These are phyloP conservation scores for Boeremia lycopersici DNA, from an alignment of 2,329 filamentous ascomycete species.

Conservation along the genomic window DNA sequence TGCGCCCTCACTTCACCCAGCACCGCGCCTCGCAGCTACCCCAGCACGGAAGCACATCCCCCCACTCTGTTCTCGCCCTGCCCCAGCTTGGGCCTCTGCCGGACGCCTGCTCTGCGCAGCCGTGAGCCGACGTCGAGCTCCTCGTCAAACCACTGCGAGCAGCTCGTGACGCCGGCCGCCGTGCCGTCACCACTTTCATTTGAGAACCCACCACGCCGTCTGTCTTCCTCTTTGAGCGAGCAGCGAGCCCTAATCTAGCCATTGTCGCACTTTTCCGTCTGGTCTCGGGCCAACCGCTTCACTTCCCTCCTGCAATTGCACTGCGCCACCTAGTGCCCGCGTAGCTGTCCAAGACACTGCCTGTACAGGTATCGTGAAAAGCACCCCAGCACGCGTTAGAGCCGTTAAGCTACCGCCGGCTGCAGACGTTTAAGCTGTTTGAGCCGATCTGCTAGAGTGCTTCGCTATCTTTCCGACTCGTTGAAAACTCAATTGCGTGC, in stretches of 20 bases:
- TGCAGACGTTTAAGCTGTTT: conserved; percentile 43
- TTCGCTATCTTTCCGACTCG: conserved; percentile 31
- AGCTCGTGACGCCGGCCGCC: conserved; percentile 31
- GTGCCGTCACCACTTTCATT: conserved; percentile 17
- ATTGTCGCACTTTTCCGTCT: conserved; percentile 43
- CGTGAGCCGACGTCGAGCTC: conserved; percentile 25
- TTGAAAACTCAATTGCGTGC: conserved; percentile 39
- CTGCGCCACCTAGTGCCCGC: conserved; percentile 38
- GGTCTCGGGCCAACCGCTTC: conserved; percentile 46
- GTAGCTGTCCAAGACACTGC: conserved; percentile 19
- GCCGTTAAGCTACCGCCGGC: conserved; percentile 39
- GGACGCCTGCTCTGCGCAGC: conserved; percentile 29
- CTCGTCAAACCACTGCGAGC: conserved; percentile 21
- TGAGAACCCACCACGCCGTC: conserved; percentile 16
- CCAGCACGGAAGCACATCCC: conserved; percentile 28
- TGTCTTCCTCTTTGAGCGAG: conserved; percentile 29
- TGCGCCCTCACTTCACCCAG: conserved; percentile 31
- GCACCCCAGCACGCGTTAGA: conserved; percentile 36
- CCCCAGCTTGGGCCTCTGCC: conserved; percentile 25
- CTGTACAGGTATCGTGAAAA: conserved; percentile 33
- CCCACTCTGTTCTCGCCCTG: conserved; percentile 35
- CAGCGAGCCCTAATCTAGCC: conserved; percentile 37
- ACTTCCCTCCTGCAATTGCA: conserved; percentile 40
- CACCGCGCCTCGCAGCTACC: conserved; percentile 25
- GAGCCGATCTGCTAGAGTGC: conserved; percentile 41